Base-by-base conservation (phyloP, 2,329 filamentous ascomycete genomes). In the Hyphodiscus sp. region DNA sequence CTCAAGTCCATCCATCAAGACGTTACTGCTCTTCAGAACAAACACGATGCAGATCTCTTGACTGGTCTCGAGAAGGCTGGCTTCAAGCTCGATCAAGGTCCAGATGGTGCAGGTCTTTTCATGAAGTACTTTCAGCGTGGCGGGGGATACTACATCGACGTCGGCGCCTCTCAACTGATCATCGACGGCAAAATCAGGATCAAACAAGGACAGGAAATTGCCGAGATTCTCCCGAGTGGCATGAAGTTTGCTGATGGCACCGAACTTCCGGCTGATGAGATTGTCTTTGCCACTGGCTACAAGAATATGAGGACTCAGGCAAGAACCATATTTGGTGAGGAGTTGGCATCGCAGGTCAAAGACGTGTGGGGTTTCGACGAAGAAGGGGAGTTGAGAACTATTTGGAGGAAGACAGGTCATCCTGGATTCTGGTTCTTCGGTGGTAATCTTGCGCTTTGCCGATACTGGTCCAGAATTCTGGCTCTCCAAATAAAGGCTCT, bases 91-190 rank as follows among this genome's bases (percentile, higher is more conserved):
- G 81, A 86, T 61, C 68, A 67, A n/a, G 82, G 82, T 0, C 76
- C 79, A 0, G 74, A 81, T 61, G 73, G 74, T 5, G 67, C 73
- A 0, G 82, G 82, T 0, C 68, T 85, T 1, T 73, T 77, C 52
- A 70, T 76, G 30, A 85, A 84, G 63, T 85, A 85, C 63, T 72
- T 81, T 51, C 77, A 81, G 60, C 76, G 79, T 4, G 81, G 81
- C 13, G 79, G 79, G 1, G 78, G 79, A 0, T 82, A 81, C 58
- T 81, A 81, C 60, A 77, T 82, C 54, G 76, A 82, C 55, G 77
- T 81, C 9, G 79, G 79, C 0, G 73, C 70, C 5, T 76, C 73
- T 8, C 67, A 76, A 59, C 69, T 81, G n/a, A 79, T 82, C 55
- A 67, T 70, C 18, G 73, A 79, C 33, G 76, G 78, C 2, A 78